Conservation (phyloP, 331 rosid species). For the Pyrus hybrid region DNA sequence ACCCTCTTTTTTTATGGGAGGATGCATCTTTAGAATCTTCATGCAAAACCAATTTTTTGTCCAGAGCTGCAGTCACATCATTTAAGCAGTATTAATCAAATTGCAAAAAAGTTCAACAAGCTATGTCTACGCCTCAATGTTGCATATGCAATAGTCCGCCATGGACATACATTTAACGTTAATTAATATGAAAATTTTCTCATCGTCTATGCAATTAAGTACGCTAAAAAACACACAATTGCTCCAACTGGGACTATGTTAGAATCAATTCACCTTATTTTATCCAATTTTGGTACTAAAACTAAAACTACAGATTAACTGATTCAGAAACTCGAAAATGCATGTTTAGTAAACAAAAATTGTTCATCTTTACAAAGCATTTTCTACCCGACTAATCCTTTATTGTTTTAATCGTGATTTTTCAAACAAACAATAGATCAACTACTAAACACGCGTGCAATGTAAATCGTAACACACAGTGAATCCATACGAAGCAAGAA, state of each 20-base stretch:
- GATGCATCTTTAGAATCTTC: slow-evolving; percentile 18
- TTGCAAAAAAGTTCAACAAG: background rate
- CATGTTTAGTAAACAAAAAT: background rate
- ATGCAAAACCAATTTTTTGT: slow-evolving; percentile 6
- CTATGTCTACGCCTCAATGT: background rate
- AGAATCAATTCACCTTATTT: background rate
- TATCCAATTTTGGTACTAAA: background rate
- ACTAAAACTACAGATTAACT: background rate
- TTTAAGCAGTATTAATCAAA: background rate
- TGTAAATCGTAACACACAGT: background rate
- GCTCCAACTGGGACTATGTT: background rate
- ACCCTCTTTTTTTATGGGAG: slow-evolving; percentile 14
- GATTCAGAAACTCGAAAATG: slow-evolving; percentile 2
- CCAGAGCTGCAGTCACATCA: background rate
- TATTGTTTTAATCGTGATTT: background rate
- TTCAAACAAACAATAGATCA: background rate
- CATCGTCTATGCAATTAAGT: background rate
- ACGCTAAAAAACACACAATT: background rate
- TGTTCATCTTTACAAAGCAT: slow-evolving; percentile 1
- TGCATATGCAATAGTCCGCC: background rate
- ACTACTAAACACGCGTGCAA: slow-evolving; percentile 2
- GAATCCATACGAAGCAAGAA: slow-evolving; percentile 4
- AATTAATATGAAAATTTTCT: background rate
- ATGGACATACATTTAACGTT: background rate
- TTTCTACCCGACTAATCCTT: background rate